Percentiles rank a stretch among this genome's conserved stretches.
Evolutionary conservation across 2,329 filamentous ascomycete genomes (phyloP).

Genomic region (Rhexocercosporidium sp.): DNA sequence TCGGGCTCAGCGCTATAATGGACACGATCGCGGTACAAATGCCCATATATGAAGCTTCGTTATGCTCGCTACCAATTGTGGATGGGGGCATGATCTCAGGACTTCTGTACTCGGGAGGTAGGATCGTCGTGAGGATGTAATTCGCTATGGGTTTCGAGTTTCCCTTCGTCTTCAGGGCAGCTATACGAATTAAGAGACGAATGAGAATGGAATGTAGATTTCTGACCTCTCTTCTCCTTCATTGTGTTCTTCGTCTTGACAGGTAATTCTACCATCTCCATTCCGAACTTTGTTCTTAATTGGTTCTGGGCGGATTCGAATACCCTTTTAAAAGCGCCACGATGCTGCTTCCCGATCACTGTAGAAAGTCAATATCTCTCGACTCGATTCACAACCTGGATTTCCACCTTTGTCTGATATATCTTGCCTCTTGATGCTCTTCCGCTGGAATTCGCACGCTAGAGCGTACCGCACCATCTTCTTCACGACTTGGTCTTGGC

Average conservation of each 20-base stretch:
- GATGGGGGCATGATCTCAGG: conserved; percentile 72
- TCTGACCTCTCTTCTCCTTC: conserved; percentile 75
- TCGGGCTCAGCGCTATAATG: conserved; percentile 71
- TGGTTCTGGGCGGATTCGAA: conserved; percentile 79
- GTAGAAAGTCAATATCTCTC: neutral
- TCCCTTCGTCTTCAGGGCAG: conserved; percentile 51
- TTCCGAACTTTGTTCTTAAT: conserved; percentile 79
- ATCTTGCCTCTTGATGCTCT: conserved; percentile 63
- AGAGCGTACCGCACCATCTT: conserved; percentile 72
- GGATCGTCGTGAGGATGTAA: conserved; percentile 77
- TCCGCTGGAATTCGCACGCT: conserved; percentile 68
- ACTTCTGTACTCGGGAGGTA: conserved; percentile 71
- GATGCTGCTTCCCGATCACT: conserved; percentile 54
- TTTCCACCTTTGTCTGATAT: conserved; percentile 65
- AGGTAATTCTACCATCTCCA: conserved; percentile 87
- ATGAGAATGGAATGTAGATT: conserved; percentile 47
- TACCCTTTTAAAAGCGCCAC: conserved; percentile 74
- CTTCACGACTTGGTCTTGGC: conserved; percentile 59
- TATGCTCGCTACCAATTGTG: conserved; percentile 64
- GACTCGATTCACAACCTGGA: neutral
- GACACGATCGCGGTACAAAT: conserved; percentile 82
- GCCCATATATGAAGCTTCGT: conserved; percentile 80
- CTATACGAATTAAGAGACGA: conserved; percentile 25
- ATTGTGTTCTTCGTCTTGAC: conserved; percentile 80
- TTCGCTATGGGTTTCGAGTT: conserved; percentile 62